phyloP scores from a whole-genome alignment of 1,284 basidiomycete species.

The Moesziomyces sp. region DNA sequence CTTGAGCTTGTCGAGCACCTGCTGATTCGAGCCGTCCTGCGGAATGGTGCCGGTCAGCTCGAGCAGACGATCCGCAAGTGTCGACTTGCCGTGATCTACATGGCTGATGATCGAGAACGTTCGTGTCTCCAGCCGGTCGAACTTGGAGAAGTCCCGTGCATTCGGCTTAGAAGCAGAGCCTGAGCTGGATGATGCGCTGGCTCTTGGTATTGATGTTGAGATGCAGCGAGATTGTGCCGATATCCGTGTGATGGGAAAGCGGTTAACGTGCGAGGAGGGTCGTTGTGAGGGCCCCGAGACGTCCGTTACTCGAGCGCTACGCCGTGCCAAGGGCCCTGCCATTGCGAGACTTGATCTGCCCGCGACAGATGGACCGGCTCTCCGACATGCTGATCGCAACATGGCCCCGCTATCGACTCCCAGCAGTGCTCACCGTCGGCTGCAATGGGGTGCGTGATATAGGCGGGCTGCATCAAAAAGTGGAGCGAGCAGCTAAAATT shows the following conservation, averaged over 20 bases:
- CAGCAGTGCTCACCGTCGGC: no score
- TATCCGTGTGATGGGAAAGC: not conserved
- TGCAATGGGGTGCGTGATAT: not conserved
- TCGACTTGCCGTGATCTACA: constrained; percentile 68
- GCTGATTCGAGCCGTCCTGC: constrained; percentile 56
- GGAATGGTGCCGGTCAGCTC: constrained; percentile 66
- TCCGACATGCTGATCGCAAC: constrained; percentile 35
- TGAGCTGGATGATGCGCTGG: not conserved
- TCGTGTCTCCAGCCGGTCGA: constrained; percentile 55
- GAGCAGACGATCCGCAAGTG: constrained; percentile 66
- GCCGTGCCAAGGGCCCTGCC: no score
- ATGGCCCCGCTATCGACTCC: constrained; percentile 4
- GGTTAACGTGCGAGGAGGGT: no score
- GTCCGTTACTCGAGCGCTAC: not conserved
- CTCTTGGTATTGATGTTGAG: not conserved
- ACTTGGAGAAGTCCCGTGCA: constrained; percentile 23
- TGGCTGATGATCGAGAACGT: constrained; percentile 67
- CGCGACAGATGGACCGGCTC: constrained; percentile 1
- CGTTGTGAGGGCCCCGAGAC: no score
- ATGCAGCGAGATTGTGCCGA: not conserved
- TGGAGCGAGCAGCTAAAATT: not conserved
- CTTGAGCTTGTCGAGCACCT: constrained; percentile 74
- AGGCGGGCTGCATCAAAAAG: not conserved
- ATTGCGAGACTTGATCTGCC: not conserved
- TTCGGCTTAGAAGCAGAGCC: not conserved